A percentile compares a stretch with the other conserved stretches of the same genome.
Conservation (phyloP, 202 grass and related monocot genomes). For the Carex arenaria region DNA sequence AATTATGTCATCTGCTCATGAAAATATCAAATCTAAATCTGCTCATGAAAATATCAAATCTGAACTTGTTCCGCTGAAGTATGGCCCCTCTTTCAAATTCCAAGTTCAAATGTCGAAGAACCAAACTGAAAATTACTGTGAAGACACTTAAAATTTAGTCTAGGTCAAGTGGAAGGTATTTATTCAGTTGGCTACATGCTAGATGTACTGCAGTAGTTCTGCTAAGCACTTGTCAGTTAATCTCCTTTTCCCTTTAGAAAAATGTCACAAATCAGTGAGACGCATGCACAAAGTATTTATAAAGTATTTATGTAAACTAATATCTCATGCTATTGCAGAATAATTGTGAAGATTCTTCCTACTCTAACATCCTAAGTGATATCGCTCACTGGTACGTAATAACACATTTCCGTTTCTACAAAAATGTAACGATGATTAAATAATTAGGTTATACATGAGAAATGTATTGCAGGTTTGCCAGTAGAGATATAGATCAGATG, state of each 20-base stretch:
- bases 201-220: background rate
- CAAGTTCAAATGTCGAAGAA: background rate
- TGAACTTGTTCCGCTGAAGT: background rate
- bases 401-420: background rate
- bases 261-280: background rate
- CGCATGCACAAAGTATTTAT: background rate
- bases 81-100: background rate
- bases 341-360: background rate
- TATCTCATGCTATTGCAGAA: conserved; percentile 16
- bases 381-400: conserved; percentile 11
- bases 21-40: no score
- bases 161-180: background rate
- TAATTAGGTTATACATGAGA: background rate
- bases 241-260: background rate
- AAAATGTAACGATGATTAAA: background rate
- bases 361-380: conserved; percentile 7
- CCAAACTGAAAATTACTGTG: background rate
- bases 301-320: background rate
- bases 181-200: background rate
- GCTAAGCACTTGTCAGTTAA: background rate
- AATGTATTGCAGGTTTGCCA: background rate
- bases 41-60: background rate
- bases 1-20: background rate
- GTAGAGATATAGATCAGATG: conserved; percentile 15
- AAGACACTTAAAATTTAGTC: background rate